Base-by-base conservation (phyloP, 441 rosid species). In the Hura crepitans region DNA sequence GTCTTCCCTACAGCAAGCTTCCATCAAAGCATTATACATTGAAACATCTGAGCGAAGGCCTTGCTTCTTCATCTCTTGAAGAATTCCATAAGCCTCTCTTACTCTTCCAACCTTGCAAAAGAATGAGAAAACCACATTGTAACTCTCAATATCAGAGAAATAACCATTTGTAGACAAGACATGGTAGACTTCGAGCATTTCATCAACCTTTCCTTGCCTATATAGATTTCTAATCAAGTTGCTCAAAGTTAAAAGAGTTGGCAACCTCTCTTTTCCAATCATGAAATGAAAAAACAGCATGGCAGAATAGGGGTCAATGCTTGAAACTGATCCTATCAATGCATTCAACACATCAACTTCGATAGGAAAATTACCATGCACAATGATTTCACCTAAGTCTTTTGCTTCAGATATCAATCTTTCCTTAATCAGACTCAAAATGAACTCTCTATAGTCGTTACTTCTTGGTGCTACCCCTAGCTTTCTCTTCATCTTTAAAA, bases 381-480 rank as follows among this genome's bases (percentile, higher is more conserved):
- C 81, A 51, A 93, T 87, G 57, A 85, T 87, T 65, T 87, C 89
- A 64, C 83, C 89, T 23, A 91, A 64, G 68, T 87, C 86, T 69
- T 87, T 88, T 8, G 95, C 97, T 82, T 91, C 97, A 17, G 6
- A 14, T 35, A 78, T 78, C 69, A 80, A 75, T 75, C 87, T 88
- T 72, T 82, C 85, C 0, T 75, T 72, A 62, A 91, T 86, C 85
- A 93, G 76, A 70, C 73, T 84, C 50, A 88, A 67, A 60, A 91
- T 82, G 35, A 87, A 86, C 50, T 84, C 92, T 62, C 83, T 70
- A 66, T 93, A 93, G 37, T 93, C 96, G 2, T 71, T 79, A 64
- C 81, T 77, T 82, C 95, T 88, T 0, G 98, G 98, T 17, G 95
- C 95, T 65, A 89, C 98, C 31, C 98, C 96, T 13, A 93, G 82